Evolutionary conservation across 2,329 filamentous ascomycete species (phyloP), one percentile per base, ranked within the genome.

Genomic region (Colletotrichum sp.): DNA sequence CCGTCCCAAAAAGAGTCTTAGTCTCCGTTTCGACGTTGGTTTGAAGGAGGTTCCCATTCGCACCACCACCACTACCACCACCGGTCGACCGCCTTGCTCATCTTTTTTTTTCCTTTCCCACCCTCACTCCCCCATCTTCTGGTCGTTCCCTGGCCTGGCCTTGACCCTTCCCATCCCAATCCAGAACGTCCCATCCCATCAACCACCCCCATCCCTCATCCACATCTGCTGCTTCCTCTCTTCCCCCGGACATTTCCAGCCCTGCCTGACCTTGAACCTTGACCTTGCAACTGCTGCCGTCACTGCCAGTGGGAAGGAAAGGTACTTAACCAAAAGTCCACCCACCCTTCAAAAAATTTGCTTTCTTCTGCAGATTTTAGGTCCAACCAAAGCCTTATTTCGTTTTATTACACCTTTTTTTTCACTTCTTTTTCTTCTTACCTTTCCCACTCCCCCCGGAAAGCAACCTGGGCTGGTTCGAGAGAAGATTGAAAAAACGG

Each of bases 41-140:
- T 78, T 78, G 77, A 77, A 78, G 77, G 77, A 78, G 77, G 57
- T 77, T 69, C 66, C 72, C 66, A 76, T 72, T 75, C 66, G 70
- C 71, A 76, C 66, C 52, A 77, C 59, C 76, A 73, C 73, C 63
- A 77, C 75, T 2, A 44, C 39, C 39, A 49, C 18, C 39, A 44
- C 18, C 39, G 18, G 44, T 49, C 44, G 44, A 49, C 44, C 44
- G 44, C 44, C 44, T 49, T 49, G 55, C 28, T 28, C 66, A 69
- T 69, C 73, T 55, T 62, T 67, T 60, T 60, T 55, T 55, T 39
- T 28, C n/a, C n/a, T 49, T 49, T 63, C 57, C 57, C 57, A 30
- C 60, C 57, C 26, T 70, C 59, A 36, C n/a, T 69, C 62, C 34
- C 62, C 15, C 44, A 21, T 49, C 44, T 8, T 30, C 21, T 44